Conservation (phyloP, 2,329 filamentous ascomycete genomes). For the Dactylellina sp. region DNA sequence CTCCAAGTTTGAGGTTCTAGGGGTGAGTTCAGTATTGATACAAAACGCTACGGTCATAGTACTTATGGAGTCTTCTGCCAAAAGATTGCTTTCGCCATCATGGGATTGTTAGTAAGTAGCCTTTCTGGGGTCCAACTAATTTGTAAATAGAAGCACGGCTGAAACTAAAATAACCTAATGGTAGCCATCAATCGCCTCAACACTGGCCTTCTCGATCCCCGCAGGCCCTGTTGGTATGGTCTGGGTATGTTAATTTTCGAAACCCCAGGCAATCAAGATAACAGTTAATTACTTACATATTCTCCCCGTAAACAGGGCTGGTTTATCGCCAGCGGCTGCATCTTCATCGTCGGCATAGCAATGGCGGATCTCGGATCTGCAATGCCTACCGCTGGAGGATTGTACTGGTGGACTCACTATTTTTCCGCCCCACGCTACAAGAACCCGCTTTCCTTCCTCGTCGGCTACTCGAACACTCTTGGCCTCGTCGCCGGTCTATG, state of each 20-base stretch:
- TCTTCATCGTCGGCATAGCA: slow-evolving; percentile 72
- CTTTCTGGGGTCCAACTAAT: not conserved
- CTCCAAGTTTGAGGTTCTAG: slow-evolving; percentile 73
- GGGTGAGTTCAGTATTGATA: slow-evolving; percentile 58
- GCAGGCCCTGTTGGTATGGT: slow-evolving; percentile 73
- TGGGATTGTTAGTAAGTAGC: slow-evolving; percentile 69
- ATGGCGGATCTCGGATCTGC: slow-evolving; percentile 66
- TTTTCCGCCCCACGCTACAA: slow-evolving; percentile 69
- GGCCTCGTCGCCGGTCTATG: slow-evolving; percentile 72
- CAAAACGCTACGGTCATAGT: not conserved
- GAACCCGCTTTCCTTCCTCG: slow-evolving; percentile 66
- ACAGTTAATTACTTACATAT: slow-evolving; percentile 17
- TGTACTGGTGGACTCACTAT: slow-evolving; percentile 73
- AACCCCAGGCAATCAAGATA: not conserved
- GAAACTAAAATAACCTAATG: not conserved
- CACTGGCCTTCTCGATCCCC: slow-evolving; percentile 71
- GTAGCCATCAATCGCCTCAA: slow-evolving; percentile 69
- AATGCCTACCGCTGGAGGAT: slow-evolving; percentile 64
- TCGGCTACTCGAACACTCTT: slow-evolving; percentile 53
- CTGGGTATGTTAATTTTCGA: slow-evolving; percentile 65
- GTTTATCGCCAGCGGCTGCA: slow-evolving; percentile 71
- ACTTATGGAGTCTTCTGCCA: not conserved
- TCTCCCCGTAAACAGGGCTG: slow-evolving; percentile 64
- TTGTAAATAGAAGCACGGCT: not conserved
- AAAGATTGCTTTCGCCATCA: slow-evolving; percentile 70